Evolutionary conservation across 2,329 filamentous ascomycete species (phyloP).

Genomic region (Cladosporium colombiae): DNA sequence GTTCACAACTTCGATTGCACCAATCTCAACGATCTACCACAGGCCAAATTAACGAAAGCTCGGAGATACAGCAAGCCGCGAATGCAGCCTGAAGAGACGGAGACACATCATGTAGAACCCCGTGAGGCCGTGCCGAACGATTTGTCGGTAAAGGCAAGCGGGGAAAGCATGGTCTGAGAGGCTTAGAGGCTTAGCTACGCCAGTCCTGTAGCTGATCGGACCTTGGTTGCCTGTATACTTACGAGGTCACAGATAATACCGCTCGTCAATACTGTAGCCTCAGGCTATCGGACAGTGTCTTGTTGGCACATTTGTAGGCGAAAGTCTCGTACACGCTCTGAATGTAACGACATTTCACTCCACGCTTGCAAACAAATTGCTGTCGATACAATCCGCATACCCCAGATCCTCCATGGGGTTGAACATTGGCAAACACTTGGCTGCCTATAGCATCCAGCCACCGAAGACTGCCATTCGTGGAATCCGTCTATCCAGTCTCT

Average conservation of each 20-base stretch:
- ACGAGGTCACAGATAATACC: neutral
- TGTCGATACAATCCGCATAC: neutral
- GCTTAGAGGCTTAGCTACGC: neutral
- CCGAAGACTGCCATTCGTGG: conserved; percentile 4
- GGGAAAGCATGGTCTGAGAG: neutral
- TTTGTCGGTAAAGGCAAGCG: neutral
- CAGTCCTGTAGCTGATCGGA: neutral
- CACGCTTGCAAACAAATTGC: neutral
- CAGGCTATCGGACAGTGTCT: neutral
- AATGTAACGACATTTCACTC: neutral
- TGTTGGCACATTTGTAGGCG: neutral
- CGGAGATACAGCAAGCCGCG: neutral
- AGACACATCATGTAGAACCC: neutral
- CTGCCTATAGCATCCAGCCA: conserved; percentile 5
- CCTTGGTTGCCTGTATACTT: neutral
- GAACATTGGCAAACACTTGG: neutral
- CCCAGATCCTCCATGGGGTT: neutral
- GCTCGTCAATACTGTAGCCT: neutral
- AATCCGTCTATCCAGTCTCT: conserved; percentile 3
- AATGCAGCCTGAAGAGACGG: neutral
- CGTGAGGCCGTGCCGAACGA: neutral
- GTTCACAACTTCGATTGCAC: neutral
- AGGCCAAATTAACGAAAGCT: neutral
- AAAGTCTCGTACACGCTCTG: neutral
- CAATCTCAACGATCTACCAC: neutral